Percentiles rank a stretch among this genome's conserved stretches.
These are phyloP conservation scores for Venturia oleaginea DNA, from an alignment of 2,329 filamentous ascomycete genomes.

Conservation along the genomic window DNA sequence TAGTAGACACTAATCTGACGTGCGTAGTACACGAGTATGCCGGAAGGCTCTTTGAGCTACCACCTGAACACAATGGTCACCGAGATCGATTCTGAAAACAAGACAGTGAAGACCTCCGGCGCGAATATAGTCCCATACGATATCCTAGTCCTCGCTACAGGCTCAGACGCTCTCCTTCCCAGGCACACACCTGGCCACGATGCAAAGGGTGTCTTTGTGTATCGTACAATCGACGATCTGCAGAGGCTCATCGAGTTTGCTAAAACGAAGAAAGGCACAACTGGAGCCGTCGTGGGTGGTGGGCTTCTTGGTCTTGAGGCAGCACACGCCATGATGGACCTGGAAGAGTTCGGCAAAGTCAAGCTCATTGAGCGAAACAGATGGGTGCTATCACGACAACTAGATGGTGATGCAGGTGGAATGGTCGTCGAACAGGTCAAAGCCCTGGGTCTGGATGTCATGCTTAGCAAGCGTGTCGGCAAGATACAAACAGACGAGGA, in stretches of 20 bases:
- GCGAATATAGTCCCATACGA: slow-evolving; percentile 66
- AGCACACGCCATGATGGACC: slow-evolving; percentile 83
- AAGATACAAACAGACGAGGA: slow-evolving; percentile 58
- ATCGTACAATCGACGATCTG: slow-evolving; percentile 76
- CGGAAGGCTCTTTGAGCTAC: slow-evolving; percentile 60
- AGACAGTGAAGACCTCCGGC: slow-evolving; percentile 61
- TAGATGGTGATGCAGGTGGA: slow-evolving; percentile 70
- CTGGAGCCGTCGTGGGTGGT: slow-evolving; percentile 72
- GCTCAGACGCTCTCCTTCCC: slow-evolving; percentile 72
- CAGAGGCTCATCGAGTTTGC: slow-evolving; percentile 68
- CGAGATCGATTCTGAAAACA: slow-evolving; percentile 54
- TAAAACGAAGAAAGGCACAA: slow-evolving; percentile 54
- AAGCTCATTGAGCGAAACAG: slow-evolving; percentile 72
- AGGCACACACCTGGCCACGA: slow-evolving; percentile 66
- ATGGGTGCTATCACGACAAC: slow-evolving; percentile 74
- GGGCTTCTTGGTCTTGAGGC: slow-evolving; percentile 80
- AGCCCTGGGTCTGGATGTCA: slow-evolving; percentile 68
- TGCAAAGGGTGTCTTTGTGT: slow-evolving; percentile 78
- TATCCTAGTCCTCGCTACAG: slow-evolving; percentile 73
- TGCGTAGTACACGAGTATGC: slow-evolving; percentile 55
- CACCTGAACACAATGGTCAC: slow-evolving; percentile 67
- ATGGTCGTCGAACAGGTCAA: slow-evolving; percentile 77
- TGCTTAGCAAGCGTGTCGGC: slow-evolving; percentile 67
- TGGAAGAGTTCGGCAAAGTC: slow-evolving; percentile 64
- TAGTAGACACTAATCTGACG: background rate